Evolutionary conservation across 2,329 filamentous ascomycete species (phyloP), one percentile per base, ranked within the genome.

Genomic region (Teratosphaeriaceae sp.): DNA sequence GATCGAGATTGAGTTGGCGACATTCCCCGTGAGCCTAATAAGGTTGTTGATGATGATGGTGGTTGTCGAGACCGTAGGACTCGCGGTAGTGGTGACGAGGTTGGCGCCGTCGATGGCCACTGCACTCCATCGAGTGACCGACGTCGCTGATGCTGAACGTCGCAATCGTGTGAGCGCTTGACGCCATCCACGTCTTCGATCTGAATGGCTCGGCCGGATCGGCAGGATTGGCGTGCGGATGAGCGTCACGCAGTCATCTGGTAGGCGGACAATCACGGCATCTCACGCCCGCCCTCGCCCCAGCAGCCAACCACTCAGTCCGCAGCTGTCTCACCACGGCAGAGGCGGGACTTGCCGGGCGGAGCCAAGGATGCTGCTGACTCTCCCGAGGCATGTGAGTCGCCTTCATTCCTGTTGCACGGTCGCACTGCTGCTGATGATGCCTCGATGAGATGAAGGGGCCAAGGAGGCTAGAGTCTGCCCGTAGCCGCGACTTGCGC

Each of bases 391-490:
- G 38, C n/a, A 30, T 13, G 15, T 30, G n/a, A n/a, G n/a, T n/a
- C 22, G 38, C 38, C 38, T 33, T 40, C 38, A 40, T 40, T 40
- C 24, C 38, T 31, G 38, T 40, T 18, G 8, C 27, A 40, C 38
- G 13, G 20, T 5, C 34, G 11, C 20, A 20, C 11, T 20, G 15
- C 30, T 16, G 24, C 24, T 27, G 8, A 8, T 8, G 8, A 8
- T 13, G 24, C 13, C 24, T 27, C 24, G 13, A 13, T 13, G n/a
- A n/a, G n/a, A n/a, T n/a, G n/a, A n/a, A n/a, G n/a, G n/a, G n/a
- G n/a, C n/a, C n/a, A n/a, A n/a, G n/a, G n/a, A n/a, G n/a, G n/a
- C n/a, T n/a, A n/a, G n/a, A n/a, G n/a, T 27, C 13, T 27, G 24
- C 8, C 13, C 8, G 24, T 8, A 13, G 8, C 24, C 15, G 6